These are phyloP conservation scores for Chaetoceros tenuissimus DNA, from an alignment of 108 stramenopile genomes.

Conservation along the genomic window DNA sequence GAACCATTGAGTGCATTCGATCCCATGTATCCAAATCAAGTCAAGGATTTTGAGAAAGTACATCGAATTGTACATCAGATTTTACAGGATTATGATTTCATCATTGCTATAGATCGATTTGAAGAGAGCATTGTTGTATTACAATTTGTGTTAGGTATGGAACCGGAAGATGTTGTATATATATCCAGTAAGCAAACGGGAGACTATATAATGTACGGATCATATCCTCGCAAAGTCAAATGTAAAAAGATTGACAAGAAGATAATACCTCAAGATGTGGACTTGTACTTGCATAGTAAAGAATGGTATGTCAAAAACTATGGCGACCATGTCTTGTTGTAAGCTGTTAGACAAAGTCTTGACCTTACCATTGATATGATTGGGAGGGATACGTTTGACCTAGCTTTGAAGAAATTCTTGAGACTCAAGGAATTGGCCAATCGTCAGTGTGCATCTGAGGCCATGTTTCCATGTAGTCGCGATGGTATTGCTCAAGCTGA, in stretches of 20 bases:
- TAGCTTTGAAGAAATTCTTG: conserved; percentile 7
- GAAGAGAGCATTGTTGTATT: conserved; percentile 40
- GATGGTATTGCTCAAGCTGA: conserved; percentile 9
- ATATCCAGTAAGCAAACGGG: conserved; percentile 13
- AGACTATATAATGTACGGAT: no score
- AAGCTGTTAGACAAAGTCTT: conserved; percentile 15
- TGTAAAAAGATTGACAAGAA: no score
- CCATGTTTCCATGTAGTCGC: conserved; percentile 21
- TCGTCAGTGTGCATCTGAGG: neutral
- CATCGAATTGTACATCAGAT: conserved; percentile 6
- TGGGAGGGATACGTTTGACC: conserved; percentile 18
- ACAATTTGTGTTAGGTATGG: conserved; percentile 25
- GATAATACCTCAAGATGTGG: no score
- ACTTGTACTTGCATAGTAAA: no score
- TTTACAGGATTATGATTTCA: conserved; percentile 25
- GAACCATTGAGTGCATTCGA: no score
- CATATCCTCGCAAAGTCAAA: no score
- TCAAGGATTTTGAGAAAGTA: no score
- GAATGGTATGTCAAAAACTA: no score
- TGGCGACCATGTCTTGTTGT: no score
- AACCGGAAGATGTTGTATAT: conserved; percentile 32
- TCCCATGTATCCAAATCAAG: no score
- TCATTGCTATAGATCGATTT: conserved; percentile 33
- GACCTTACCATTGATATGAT: conserved; percentile 27
- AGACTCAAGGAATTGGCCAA: conserved; percentile 2